Evolutionary conservation across 768 basidiomycete species (phyloP), one percentile per base, ranked within the genome.

Genomic region (Vararia minispora): DNA sequence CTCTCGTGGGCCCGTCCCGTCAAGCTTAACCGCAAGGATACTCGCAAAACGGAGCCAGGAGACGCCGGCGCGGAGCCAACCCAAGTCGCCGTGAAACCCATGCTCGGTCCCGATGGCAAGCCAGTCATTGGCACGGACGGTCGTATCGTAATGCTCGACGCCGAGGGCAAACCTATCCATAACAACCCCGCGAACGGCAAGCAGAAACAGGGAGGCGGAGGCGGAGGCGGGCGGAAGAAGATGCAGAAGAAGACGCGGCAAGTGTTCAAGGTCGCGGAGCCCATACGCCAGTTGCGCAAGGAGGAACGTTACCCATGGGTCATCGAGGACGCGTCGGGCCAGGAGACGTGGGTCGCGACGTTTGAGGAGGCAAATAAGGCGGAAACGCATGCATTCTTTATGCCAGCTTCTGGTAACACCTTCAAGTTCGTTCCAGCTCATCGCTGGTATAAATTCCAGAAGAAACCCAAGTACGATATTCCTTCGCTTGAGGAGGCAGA

Each of bases 231-330:
- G 44, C 84, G 79, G 69, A 83, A 78, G 60, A 69, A 77, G 51
- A 77, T 62, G 70, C 79, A 76, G 74, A 85, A 72, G 75, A 91
- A 79, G 72, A 90, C 64, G 48, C 73, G 57, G 63, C 88, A 77
- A 63, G 84, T 91, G 14, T 89, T 80, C 61, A 71, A 76, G 44
- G 79, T 89, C 2, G 75, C 83, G 0, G 86, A 90, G 39, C 79
- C 79, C 27, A 67, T 74, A 35, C 65, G 87, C 48, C 79, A 86
- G 59, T 64, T 91, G 50, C 67, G 83, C 56, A 72, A 71, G 52
- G 89, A 92, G 61, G 89, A 92, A 60, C 65, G 84, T 46, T 85
- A 84, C 58, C 89, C 89, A 2, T 92, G 89, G 89, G 81, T 92
- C 27, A 74, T 91, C 63, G 89, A 92, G 63, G 87, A 89, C 54